Conservation (phyloP, 371 early-diverging fungal genomes). For the Syncephalis fuscata region DNA sequence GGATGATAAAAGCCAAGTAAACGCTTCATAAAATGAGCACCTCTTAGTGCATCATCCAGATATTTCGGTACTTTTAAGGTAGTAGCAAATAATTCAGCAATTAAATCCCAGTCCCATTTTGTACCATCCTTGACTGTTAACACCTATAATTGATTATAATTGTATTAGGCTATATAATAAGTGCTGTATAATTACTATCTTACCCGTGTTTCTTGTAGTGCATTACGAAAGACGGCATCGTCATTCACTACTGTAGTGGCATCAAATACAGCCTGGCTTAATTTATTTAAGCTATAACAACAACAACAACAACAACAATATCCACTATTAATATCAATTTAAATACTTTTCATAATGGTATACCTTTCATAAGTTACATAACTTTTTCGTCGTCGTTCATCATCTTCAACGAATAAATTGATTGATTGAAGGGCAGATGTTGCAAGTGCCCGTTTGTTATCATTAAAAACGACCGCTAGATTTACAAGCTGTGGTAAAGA, state of each 20-base stretch:
- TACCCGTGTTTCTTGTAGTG: constrained; percentile 55
- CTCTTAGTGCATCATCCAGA: constrained; percentile 59
- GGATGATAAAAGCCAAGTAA: constrained; percentile 64
- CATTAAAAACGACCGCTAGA: no score
- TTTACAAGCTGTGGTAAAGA: no score
- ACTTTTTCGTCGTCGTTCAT: no score
- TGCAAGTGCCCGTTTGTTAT: no score
- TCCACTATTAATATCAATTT: no score
- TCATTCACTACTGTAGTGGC: background rate
- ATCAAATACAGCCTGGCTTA: background rate
- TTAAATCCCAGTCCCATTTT: constrained; percentile 73
- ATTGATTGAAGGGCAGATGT: no score
- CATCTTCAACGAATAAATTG: no score
- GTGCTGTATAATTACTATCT: no score
- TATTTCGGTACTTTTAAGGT: constrained; percentile 52
- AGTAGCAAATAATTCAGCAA: constrained; percentile 56
- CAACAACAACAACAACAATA: background rate
- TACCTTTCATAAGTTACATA: no score
- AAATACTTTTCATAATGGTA: no score
- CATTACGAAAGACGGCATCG: constrained; percentile 43
- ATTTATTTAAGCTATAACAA: background rate
- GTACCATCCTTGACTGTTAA: constrained; percentile 52
- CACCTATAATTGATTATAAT: constrained; percentile 14
- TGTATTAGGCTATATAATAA: no score
- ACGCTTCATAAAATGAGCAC: constrained; percentile 57